Conservation (phyloP, 176 grass and related monocot genomes). For the Ananas comosus region DNA sequence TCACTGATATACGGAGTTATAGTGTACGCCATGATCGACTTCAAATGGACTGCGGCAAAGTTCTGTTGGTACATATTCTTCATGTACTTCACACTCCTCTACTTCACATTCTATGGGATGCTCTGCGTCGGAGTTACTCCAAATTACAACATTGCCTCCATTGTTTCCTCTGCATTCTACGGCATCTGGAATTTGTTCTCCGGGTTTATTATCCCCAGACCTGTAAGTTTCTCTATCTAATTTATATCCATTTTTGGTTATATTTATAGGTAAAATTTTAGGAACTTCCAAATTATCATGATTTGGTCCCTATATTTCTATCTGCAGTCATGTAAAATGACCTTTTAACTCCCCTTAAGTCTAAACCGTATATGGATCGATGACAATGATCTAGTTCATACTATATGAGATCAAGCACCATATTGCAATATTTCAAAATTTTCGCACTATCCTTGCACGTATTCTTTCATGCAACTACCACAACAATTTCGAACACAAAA, state of each 20-base stretch:
- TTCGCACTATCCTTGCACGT: too few relatives aligned
- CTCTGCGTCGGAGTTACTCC: constrained; percentile 41
- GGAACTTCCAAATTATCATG: too few relatives aligned
- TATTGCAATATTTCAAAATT: too few relatives aligned
- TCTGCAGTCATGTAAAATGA: too few relatives aligned
- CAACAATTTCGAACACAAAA: too few relatives aligned
- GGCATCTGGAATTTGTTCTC: constrained; percentile 56
- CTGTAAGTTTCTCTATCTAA: constrained; percentile 14
- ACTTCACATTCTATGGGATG: constrained; percentile 60
- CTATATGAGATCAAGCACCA: too few relatives aligned
- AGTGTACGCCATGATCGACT: constrained; percentile 43
- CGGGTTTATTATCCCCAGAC: constrained; percentile 43
- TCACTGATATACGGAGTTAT: constrained; percentile 35
- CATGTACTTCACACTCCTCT: constrained; percentile 61
- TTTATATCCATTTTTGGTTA: not conserved
- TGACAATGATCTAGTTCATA: too few relatives aligned
- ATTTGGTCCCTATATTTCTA: too few relatives aligned
- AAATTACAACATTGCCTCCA: constrained; percentile 41
- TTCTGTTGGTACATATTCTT: constrained; percentile 58
- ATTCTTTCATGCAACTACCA: not conserved
- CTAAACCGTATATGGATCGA: too few relatives aligned
- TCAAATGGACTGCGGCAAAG: constrained; percentile 40
- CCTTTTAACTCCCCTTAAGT: too few relatives aligned
- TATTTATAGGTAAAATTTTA: not conserved
- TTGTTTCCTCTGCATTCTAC: constrained; percentile 48